Evolutionary conservation across 306 rosid genomes (phyloP).

Genomic region (Acacia melanoxylon): DNA sequence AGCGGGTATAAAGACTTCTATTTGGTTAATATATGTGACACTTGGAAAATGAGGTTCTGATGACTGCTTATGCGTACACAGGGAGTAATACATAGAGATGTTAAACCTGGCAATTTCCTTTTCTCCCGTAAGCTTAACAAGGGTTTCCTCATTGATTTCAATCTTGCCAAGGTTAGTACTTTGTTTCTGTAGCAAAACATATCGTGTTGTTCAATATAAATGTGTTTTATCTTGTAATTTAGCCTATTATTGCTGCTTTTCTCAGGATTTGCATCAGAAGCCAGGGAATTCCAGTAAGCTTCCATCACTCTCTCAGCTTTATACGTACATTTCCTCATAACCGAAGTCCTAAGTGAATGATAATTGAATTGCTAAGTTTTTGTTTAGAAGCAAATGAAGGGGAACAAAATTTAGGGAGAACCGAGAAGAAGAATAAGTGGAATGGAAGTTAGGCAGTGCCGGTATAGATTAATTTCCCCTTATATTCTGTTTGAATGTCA

Average conservation of each 20-base stretch:
- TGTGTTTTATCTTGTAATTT: neutral
- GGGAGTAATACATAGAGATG: slow-evolving; percentile 66
- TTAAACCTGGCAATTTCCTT: slow-evolving; percentile 77
- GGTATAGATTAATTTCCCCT: neutral
- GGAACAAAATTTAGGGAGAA: neutral
- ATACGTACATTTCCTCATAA: neutral
- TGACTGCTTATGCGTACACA: slow-evolving; percentile 26
- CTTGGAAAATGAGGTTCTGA: slow-evolving; percentile 2
- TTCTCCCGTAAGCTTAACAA: slow-evolving; percentile 58
- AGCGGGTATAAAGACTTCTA: slow-evolving; percentile 45
- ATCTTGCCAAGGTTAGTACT: slow-evolving; percentile 60
- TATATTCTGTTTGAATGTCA: neutral
- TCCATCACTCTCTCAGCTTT: neutral
- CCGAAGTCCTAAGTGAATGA: neutral
- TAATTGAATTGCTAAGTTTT: neutral
- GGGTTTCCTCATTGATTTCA: slow-evolving; percentile 73
- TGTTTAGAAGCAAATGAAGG: neutral
- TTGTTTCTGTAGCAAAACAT: neutral
- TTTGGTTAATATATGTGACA: neutral
- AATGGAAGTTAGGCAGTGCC: slow-evolving; percentile 12
- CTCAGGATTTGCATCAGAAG: slow-evolving; percentile 47
- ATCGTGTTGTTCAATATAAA: neutral
- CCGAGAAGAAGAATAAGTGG: slow-evolving; percentile 1
- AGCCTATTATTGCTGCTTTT: slow-evolving; percentile 15
- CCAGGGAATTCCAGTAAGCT: neutral